phyloP scores from a whole-genome alignment of 2,329 filamentous ascomycete species.

The Fusarium fujikuroi region DNA sequence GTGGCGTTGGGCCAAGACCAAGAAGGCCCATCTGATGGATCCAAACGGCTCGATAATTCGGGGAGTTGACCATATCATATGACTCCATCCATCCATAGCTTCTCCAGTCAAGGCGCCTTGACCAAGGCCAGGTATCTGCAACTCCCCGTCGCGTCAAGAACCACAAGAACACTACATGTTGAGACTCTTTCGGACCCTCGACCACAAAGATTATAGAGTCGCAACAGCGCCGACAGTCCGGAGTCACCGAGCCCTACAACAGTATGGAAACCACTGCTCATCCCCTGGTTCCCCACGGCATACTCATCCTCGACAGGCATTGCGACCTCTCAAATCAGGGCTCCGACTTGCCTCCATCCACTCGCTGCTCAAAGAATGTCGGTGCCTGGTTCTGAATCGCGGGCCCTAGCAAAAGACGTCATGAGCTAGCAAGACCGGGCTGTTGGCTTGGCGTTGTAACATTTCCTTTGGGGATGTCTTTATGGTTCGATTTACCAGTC shows the following conservation, averaged over 20 bases:
- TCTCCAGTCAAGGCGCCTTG: constrained; percentile 3
- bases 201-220: neutral
- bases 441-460: constrained; percentile 13
- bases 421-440: neutral
- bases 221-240: constrained; percentile 14
- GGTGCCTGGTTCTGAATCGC: constrained; percentile 18
- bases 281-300: neutral
- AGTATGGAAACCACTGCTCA: neutral
- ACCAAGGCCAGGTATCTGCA: neutral
- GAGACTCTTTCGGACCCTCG: neutral
- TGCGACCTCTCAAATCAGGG: neutral
- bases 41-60: constrained; percentile 7
- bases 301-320: constrained; percentile 9
- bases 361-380: constrained; percentile 5
- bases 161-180: neutral
- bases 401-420: constrained; percentile 1
- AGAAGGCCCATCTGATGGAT: neutral
- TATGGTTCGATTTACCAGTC: neutral
- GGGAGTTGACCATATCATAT: constrained; percentile 29
- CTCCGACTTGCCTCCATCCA: neutral
- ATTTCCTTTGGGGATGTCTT: neutral
- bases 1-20: neutral
- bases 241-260: constrained; percentile 16
- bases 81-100: constrained; percentile 4
- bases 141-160: neutral